Evolutionary conservation across 2,329 filamentous ascomycete genomes (phyloP).

Genomic region (Knufia fluminis): DNA sequence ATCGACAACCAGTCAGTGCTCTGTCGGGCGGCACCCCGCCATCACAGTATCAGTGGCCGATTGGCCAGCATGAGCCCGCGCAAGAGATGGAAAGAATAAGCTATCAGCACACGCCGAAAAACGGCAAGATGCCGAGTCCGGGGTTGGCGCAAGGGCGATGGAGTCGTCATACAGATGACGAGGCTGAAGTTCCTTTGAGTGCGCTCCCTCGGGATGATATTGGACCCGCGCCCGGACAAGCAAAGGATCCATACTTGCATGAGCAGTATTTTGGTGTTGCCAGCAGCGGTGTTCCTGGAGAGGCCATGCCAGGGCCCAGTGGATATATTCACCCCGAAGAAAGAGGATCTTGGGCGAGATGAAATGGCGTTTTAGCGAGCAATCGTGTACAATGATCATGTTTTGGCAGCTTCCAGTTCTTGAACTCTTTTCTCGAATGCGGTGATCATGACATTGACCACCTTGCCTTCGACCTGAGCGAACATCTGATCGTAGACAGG

Average conservation of each 20-base stretch:
- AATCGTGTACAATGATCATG: neutral
- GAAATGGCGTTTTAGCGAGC: neutral
- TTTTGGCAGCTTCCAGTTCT: slow-evolving; percentile 33
- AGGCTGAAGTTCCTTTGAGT: slow-evolving; percentile 16
- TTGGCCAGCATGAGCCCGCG: slow-evolving; percentile 6
- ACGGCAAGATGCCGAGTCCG: slow-evolving; percentile 16
- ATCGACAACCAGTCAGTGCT: slow-evolving; percentile 11
- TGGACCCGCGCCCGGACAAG: slow-evolving; percentile 17
- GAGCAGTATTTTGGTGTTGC: slow-evolving; percentile 21
- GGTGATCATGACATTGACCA: slow-evolving; percentile 81
- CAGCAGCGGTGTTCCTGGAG: slow-evolving; percentile 5
- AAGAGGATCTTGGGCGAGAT: slow-evolving; percentile 1
- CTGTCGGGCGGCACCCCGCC: neutral
- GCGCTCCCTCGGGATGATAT: slow-evolving; percentile 17
- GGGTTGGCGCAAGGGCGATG: slow-evolving; percentile 19
- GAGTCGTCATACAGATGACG: slow-evolving; percentile 7
- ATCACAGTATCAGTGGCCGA: slow-evolving; percentile 4
- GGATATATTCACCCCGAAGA: neutral
- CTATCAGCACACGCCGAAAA: slow-evolving; percentile 2
- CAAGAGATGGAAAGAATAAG: slow-evolving; percentile 16
- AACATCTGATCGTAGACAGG: slow-evolving; percentile 80
- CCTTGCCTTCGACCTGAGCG: slow-evolving; percentile 68
- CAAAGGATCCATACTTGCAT: slow-evolving; percentile 21
- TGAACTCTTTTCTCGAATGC: slow-evolving; percentile 79
- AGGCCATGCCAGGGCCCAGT: slow-evolving; percentile 2